Percentiles rank a stretch among this genome's conserved stretches.
Evolutionary conservation across 164 flowering plant species (phyloP).

Genomic region (Vitis labrusca): DNA sequence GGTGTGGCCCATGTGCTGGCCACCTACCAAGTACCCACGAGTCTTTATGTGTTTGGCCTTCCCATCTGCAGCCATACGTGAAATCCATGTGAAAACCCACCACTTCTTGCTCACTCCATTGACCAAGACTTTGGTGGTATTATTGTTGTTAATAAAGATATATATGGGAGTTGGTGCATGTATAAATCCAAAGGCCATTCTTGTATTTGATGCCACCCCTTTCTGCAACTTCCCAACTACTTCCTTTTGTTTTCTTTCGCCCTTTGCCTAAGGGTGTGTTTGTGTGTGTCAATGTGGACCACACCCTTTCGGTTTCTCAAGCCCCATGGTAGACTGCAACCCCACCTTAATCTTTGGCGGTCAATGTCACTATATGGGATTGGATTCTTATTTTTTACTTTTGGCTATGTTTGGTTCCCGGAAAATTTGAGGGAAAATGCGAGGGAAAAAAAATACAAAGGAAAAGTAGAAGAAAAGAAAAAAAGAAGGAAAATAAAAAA

Average conservation of each 20-base stretch:
- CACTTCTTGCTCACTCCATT: slow-evolving; percentile 6
- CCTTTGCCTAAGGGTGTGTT: no score
- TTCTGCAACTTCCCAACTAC: slow-evolving; percentile 22
- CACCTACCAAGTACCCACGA: slow-evolving; percentile 13
- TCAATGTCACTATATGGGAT: no score
- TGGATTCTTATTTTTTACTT: no score
- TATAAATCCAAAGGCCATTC: slow-evolving; percentile 14
- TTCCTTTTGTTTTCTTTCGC: neutral
- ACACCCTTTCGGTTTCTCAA: no score
- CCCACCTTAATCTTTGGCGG: no score
- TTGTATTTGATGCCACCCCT: slow-evolving; percentile 19
- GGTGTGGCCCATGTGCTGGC: slow-evolving; percentile 29
- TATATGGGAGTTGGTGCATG: neutral
- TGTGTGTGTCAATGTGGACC: no score
- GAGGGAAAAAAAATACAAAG: no score
- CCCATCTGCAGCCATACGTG: slow-evolving; percentile 15
- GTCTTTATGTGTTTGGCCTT: neutral
- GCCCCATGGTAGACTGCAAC: no score
- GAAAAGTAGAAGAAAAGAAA: no score
- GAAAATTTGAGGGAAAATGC: no score
- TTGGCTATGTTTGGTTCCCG: no score
- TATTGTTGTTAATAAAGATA: neutral
- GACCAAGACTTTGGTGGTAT: neutral
- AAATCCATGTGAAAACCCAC: slow-evolving; percentile 26
- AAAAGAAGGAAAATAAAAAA: no score